Evolutionary conservation across 1,139 yeast species (phyloP), one percentile per base, ranked within the genome.

Genomic region (Diutina neorugosa): DNA sequence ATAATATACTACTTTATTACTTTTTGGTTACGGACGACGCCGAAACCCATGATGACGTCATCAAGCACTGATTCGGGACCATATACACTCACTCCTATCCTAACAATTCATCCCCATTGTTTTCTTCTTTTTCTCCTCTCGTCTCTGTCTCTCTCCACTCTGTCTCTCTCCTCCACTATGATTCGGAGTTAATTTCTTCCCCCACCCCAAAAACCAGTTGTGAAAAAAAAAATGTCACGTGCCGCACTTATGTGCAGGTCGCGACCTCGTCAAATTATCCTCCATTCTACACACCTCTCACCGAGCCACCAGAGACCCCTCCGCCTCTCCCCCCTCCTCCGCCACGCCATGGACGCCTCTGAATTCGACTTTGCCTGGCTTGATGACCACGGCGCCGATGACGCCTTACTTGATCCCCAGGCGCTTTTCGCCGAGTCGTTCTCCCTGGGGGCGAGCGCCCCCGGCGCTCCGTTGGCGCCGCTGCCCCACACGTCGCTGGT

Each of bases 351-450:
- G 50, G 40, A 46, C 40, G 48, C 25, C 25, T 27, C 23, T 11
- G 50, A 46, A n/a, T 46, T 46, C 21, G 50, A 46, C 41, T 27
- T 46, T 18, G 50, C 37, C 41, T 46, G 37, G 37, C 50, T 46
- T 9, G 50, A 46, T 23, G 50, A 46, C 50, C 50, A 46, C 23
- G 19, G 34, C 9, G 31, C 31, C 9, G 48, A 14, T 11, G 43
- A 40, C 21, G 48, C 37, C 37, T 11, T 31, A n/a, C 37, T 31
- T 14, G 37, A 31, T n/a, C 37, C 37, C 6, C 37, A 31, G 37
- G 37, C 37, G n/a, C 37, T 31, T n/a, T 31, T 31, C 14, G 37
- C 37, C 37, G 37, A 31, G n/a, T 11, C 19, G 43, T 18, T 16
- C 43, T 40, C 43, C 7, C 43, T 40, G 20, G 43, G 20, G 3